Conservation (phyloP, 306 rosid species). For the Ceratonia siliqua region DNA sequence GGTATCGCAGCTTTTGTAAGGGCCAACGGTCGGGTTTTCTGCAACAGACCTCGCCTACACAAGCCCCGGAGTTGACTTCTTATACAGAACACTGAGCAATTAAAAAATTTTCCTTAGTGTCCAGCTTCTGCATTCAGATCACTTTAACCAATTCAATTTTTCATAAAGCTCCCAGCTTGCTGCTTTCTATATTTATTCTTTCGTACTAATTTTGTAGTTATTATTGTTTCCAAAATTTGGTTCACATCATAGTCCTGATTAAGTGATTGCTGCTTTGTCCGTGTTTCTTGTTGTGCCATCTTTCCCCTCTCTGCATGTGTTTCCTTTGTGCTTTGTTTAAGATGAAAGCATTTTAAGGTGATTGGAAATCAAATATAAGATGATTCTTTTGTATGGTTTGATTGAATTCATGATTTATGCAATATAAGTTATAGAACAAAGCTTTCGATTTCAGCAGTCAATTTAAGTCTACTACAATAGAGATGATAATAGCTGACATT, state of each 20-base stretch:
- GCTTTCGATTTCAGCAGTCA: neutral
- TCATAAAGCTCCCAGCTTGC: conserved; percentile 18
- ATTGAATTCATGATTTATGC: neutral
- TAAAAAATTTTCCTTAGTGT: neutral
- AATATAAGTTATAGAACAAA: neutral
- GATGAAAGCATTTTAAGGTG: neutral
- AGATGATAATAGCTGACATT: neutral
- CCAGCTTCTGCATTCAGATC: conserved; percentile 25
- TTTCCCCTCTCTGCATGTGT: conserved; percentile 25
- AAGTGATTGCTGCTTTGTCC: conserved; percentile 13
- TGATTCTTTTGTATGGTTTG: conserved; percentile 17
- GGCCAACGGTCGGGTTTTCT: conserved; percentile 80
- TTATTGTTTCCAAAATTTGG: conserved; percentile 27
- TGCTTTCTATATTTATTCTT: conserved; percentile 34
- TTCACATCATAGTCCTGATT: conserved; percentile 15
- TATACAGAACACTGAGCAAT: neutral
- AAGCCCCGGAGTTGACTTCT: conserved; percentile 55
- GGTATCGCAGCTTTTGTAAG: conserved; percentile 73
- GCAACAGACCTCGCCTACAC: conserved; percentile 79
- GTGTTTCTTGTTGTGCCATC: neutral
- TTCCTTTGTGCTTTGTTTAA: neutral
- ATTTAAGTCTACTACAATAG: neutral
- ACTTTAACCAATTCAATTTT: conserved; percentile 32
- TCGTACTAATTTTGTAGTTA: conserved; percentile 31
- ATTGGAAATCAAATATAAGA: neutral